These are phyloP conservation scores for Esteya vermicola DNA, from an alignment of 2,329 filamentous ascomycete species.

Conservation along the genomic window DNA sequence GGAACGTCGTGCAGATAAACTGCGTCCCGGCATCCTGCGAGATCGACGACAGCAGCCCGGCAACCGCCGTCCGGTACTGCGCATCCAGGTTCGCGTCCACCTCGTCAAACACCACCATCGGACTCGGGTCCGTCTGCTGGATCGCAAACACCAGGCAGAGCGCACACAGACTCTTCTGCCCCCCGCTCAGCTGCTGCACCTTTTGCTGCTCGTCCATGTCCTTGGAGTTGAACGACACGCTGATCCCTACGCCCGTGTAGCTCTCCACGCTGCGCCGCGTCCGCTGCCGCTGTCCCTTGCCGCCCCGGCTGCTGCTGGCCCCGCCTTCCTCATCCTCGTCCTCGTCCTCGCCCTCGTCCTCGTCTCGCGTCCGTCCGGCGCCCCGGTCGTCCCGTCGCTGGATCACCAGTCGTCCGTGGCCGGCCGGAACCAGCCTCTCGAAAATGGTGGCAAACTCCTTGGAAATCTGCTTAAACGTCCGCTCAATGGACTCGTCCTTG, in stretches of 20 bases:
- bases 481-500: slow-evolving; percentile 95
- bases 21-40: slow-evolving; percentile 54
- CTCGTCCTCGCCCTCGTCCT: slow-evolving; percentile 48
- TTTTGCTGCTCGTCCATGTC: slow-evolving; percentile 90
- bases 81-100: slow-evolving; percentile 97
- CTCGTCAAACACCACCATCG: slow-evolving; percentile 98
- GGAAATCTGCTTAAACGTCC: slow-evolving; percentile 96
- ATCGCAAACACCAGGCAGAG: slow-evolving; percentile 99
- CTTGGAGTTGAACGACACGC: slow-evolving; percentile 96
- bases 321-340: slow-evolving; percentile 50
- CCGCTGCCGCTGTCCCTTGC: slow-evolving; percentile 32
- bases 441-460: slow-evolving; percentile 88
- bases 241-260: slow-evolving; percentile 91
- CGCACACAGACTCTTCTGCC: slow-evolving; percentile 95
- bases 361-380: slow-evolving; percentile 35
- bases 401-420: slow-evolving; percentile 81
- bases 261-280: slow-evolving; percentile 54
- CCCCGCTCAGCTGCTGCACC: slow-evolving; percentile 92
- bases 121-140: slow-evolving; percentile 90
- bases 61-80: slow-evolving; percentile 93
- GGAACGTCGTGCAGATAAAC: slow-evolving; percentile 98
- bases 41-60: slow-evolving; percentile 70
- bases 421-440: slow-evolving; percentile 85
- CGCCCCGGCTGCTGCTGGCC: slow-evolving; percentile 15
- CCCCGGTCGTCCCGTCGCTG: slow-evolving; percentile 73